A percentile compares a stretch with the other conserved stretches of the same genome.
phyloP scores from a whole-genome alignment of 257 asterid species.

The Lantana camara region DNA sequence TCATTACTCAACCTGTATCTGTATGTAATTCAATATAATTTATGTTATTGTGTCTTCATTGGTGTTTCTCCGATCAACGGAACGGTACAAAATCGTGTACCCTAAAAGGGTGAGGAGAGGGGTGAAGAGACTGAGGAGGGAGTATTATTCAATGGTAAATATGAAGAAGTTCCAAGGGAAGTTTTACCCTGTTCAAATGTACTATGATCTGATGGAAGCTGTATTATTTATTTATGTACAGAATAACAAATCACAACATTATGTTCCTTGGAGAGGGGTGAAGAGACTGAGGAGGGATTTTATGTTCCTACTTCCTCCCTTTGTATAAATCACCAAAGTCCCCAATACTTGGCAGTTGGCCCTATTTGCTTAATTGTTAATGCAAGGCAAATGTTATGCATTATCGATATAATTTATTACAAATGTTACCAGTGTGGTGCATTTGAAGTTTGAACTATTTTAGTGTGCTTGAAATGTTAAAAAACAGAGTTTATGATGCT shows the following conservation, averaged over 20 bases:
- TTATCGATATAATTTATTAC: no score
- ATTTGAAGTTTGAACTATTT: no score
- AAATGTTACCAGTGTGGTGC: no score
- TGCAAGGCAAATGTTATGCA: no score
- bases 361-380: no score
- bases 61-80: conserved; percentile 32
- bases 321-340: conserved; percentile 27
- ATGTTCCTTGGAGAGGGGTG: no score
- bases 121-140: neutral
- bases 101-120: conserved; percentile 7
- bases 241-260: conserved; percentile 12
- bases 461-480: no score
- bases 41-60: conserved; percentile 28
- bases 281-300: no score
- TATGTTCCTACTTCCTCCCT: neutral
- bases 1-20: conserved; percentile 53
- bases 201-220: conserved; percentile 22
- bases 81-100: conserved; percentile 26
- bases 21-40: conserved; percentile 51
- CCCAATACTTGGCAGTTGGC: no score
- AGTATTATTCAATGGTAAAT: conserved; percentile 16
- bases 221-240: conserved; percentile 15
- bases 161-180: neutral
- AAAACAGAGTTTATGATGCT: no score
- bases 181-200: conserved; percentile 3